These are phyloP conservation scores for Eremothecium cymbalariae DNA, from an alignment of 1,139 yeast species.

Conservation along the genomic window DNA sequence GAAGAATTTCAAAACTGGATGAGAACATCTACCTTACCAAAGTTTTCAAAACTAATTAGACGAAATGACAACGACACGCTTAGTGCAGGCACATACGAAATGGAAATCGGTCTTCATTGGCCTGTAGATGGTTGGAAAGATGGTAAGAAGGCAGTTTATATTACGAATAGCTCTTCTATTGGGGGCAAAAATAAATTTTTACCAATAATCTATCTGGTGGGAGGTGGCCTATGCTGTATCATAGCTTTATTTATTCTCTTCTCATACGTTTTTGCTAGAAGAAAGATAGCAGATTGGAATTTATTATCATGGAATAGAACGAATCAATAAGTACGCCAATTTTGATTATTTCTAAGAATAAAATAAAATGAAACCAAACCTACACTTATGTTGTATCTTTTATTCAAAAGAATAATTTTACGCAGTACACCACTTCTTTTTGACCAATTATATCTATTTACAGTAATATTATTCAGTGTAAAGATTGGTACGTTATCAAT, in stretches of 20 bases:
- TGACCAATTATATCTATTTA: too few species aligned
- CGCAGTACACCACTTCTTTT: too few species aligned
- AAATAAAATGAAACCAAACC: too few species aligned
- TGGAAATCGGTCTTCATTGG: conserved; percentile 56
- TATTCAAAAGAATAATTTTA: too few species aligned
- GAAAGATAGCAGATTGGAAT: conserved; percentile 29
- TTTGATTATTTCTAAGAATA: too few species aligned
- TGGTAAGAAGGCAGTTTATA: conserved; percentile 58
- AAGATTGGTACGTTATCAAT: too few species aligned
- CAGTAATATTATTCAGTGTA: too few species aligned
- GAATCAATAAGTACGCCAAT: neutral
- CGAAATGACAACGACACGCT: conserved; percentile 45
- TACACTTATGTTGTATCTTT: too few species aligned
- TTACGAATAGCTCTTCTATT: conserved; percentile 58
- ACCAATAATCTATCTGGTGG: conserved; percentile 59
- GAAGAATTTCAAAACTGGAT: conserved; percentile 68
- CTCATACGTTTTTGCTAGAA: conserved; percentile 39
- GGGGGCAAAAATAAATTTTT: conserved; percentile 66
- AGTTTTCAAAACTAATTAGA: conserved; percentile 58
- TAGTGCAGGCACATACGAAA: conserved; percentile 50
- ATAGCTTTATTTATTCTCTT: conserved; percentile 41
- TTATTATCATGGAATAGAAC: conserved; percentile 28
- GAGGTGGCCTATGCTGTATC: conserved; percentile 47
- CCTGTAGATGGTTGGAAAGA: conserved; percentile 56
- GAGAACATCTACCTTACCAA: conserved; percentile 74